Percentiles rank a stretch among this genome's conserved stretches.
Conservation (phyloP, 2,329 filamentous ascomycete genomes). For the Colletotrichum liaoningense region DNA sequence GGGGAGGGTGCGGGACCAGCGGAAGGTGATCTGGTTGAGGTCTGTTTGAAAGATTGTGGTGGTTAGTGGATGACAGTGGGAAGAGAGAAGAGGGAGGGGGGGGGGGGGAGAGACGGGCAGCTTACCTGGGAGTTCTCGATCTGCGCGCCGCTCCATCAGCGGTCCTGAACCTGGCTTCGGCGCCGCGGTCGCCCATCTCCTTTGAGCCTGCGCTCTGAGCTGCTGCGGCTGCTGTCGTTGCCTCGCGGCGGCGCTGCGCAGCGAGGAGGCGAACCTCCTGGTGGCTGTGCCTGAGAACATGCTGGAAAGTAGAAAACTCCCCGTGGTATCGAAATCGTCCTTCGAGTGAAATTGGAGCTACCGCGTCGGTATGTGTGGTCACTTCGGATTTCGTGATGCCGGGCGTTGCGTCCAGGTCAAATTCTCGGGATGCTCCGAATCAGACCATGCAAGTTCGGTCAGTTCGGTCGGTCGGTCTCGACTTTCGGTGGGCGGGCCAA, state of each 20-base stretch:
- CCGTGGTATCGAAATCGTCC: neutral
- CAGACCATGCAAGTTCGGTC: conserved; percentile 20
- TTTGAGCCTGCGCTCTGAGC: conserved; percentile 43
- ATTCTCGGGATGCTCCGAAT: conserved; percentile 28
- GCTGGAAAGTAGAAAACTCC: neutral
- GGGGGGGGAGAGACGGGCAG: neutral
- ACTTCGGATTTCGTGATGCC: neutral
- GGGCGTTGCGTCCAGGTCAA: neutral
- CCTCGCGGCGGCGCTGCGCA: conserved; percentile 15
- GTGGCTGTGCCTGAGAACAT: conserved; percentile 31
- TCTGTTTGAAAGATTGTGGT: conserved; percentile 43
- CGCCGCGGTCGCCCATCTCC: conserved; percentile 64
- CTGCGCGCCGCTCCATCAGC: conserved; percentile 72
- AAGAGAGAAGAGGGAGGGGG: neutral
- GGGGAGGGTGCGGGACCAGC: conserved; percentile 80
- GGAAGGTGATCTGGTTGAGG: conserved; percentile 58
- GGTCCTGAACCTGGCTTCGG: conserved; percentile 71
- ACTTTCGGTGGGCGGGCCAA: conserved; percentile 20
- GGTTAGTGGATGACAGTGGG: neutral
- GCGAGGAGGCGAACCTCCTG: conserved; percentile 28
- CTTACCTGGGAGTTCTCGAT: conserved; percentile 74
- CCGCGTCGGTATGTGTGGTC: neutral
- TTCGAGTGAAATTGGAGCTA: neutral
- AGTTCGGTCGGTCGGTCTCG: conserved; percentile 7
- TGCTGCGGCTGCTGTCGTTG: conserved; percentile 18